Conservation (phyloP, 805 yeast species). For the Candida insectalens region DNA sequence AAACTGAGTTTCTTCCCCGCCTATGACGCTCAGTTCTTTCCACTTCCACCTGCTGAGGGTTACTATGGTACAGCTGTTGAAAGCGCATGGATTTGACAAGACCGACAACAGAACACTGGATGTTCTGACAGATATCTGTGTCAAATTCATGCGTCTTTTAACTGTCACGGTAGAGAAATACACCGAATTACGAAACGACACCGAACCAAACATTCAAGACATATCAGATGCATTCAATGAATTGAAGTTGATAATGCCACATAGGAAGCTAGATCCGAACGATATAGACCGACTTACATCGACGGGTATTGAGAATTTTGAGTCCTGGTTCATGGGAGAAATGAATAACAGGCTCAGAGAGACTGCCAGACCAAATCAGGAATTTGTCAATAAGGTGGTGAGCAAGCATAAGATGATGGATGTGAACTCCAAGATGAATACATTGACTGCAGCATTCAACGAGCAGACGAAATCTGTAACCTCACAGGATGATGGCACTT, state of each 20-base stretch:
- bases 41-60: slow-evolving; percentile 22
- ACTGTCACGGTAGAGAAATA: slow-evolving; percentile 38
- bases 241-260: slow-evolving; percentile 53
- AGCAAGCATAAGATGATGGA: slow-evolving; percentile 12
- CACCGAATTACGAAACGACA: slow-evolving; percentile 33
- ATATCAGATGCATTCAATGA: slow-evolving; percentile 60
- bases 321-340: slow-evolving; percentile 46
- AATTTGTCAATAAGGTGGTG: slow-evolving; percentile 15
- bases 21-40: slow-evolving; percentile 18
- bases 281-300: slow-evolving; percentile 37
- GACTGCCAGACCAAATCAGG: slow-evolving; percentile 22
- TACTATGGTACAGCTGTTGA: slow-evolving; percentile 43
- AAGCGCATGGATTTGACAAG: slow-evolving; percentile 77
- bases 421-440: slow-evolving; percentile 22
- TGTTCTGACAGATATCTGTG: slow-evolving; percentile 65
- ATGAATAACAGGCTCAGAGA: slow-evolving; percentile 34
- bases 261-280: slow-evolving; percentile 41
- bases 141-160: slow-evolving; percentile 51
- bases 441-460: slow-evolving; percentile 23
- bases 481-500: slow-evolving; percentile 14
- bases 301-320: slow-evolving; percentile 39
- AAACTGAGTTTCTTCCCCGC: background rate
- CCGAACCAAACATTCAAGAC: slow-evolving; percentile 45
- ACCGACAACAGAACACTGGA: slow-evolving; percentile 66
- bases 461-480: slow-evolving; percentile 18